These are phyloP conservation scores for Diplodia intermedia DNA, from an alignment of 2,329 filamentous ascomycete genomes.

Conservation along the genomic window DNA sequence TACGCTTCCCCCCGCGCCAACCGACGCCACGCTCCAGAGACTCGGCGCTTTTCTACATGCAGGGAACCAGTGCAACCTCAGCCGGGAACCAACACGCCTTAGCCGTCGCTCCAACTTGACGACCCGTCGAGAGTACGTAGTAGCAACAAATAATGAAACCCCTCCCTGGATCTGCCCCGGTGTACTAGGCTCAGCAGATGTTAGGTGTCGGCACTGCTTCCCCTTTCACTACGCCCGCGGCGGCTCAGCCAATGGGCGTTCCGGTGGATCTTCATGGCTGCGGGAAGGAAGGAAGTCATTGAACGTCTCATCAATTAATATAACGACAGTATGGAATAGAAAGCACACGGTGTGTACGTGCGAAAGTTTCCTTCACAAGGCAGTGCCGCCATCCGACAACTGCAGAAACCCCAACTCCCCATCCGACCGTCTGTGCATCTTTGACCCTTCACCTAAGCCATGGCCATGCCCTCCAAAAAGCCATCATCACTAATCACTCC, in stretches of 20 bases:
- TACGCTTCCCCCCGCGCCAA: background rate
- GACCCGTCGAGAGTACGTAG: background rate
- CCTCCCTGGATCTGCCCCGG: background rate
- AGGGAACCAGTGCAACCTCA: background rate
- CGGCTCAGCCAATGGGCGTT: background rate
- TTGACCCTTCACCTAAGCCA: background rate
- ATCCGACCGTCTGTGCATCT: background rate
- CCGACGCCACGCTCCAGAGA: background rate
- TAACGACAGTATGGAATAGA: background rate
- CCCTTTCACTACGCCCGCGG: background rate
- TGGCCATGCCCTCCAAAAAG: background rate
- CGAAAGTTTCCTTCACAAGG: background rate
- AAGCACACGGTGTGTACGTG: background rate
- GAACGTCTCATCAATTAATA: background rate
- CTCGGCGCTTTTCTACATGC: background rate
- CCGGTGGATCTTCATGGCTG: background rate
- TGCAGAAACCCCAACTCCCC: background rate
- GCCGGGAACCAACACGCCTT: background rate
- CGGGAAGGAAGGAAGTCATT: background rate
- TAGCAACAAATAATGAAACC: background rate
- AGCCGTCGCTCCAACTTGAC: background rate
- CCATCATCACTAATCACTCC: background rate
- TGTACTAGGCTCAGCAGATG: background rate
- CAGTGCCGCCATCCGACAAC: background rate
- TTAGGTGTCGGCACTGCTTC: background rate